Conservation (phyloP, 2,329 filamentous ascomycete species). For the Colletotrichum godetiae region DNA sequence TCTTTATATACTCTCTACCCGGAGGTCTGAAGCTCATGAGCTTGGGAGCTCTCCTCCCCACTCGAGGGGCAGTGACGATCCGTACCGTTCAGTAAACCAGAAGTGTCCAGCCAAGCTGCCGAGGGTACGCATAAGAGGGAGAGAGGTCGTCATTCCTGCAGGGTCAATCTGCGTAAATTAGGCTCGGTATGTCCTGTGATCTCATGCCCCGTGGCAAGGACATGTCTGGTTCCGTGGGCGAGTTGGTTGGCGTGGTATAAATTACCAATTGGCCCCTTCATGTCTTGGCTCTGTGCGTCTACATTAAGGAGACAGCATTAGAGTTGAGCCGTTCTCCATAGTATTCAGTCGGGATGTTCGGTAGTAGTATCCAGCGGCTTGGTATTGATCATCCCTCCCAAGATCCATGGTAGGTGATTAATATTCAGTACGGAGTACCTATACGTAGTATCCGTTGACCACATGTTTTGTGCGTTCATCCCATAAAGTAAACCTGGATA, state of each 20-base stretch:
- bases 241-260: neutral
- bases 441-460: neutral
- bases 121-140: neutral
- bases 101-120: conserved; percentile 17
- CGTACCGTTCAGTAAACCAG: conserved; percentile 1
- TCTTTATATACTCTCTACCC: conserved; percentile 8
- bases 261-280: neutral
- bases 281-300: conserved; percentile 19
- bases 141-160: conserved; percentile 1
- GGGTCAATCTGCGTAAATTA: neutral
- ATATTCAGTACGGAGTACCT: neutral
- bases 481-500: neutral
- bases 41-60: neutral
- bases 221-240: neutral
- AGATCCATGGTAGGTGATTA: neutral
- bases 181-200: conserved; percentile 5
- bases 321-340: neutral
- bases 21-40: neutral
- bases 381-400: neutral
- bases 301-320: neutral
- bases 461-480: neutral
- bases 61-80: conserved; percentile 17
- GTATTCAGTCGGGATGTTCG: neutral
- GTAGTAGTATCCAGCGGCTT: conserved; percentile 20
- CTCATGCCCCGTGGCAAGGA: conserved; percentile 12